Conservation (phyloP, 371 early-diverging fungal genomes). For the Parasitella parasitica region DNA sequence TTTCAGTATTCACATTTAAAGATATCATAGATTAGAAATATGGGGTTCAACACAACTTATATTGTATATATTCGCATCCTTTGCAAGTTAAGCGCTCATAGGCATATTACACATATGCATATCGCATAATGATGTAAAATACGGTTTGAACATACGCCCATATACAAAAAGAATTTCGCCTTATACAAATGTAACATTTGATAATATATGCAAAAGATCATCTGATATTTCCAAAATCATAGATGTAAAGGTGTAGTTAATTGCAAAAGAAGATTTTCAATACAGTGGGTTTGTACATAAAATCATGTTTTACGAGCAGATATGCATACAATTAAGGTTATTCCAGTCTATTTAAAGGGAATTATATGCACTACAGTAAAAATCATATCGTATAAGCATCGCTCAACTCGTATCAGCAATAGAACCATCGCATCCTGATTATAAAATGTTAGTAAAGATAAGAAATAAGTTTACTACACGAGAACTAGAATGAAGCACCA, state of each 20-base stretch:
- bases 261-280: not conserved
- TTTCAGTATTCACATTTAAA: not conserved
- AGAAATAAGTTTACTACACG: slow-evolving; percentile 6
- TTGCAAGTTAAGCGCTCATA: slow-evolving; percentile 12
- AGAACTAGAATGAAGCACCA: slow-evolving; percentile 3
- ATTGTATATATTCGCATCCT: slow-evolving; percentile 26
- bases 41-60: slow-evolving; percentile 41
- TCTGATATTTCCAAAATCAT: slow-evolving; percentile 20
- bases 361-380: slow-evolving; percentile 5
- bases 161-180: slow-evolving; percentile 24
- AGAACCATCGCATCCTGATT: slow-evolving; percentile 23
- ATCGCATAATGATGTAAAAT: not conserved
- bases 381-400: not conserved
- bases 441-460: not conserved
- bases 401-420: slow-evolving; percentile 7
- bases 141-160: slow-evolving; percentile 16
- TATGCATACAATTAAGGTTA: not conserved
- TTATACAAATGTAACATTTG: slow-evolving; percentile 19
- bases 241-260: too few relatives aligned
- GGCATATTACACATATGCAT: not conserved
- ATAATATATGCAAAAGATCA: slow-evolving; percentile 19
- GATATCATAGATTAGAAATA: slow-evolving; percentile 21
- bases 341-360: slow-evolving; percentile 15
- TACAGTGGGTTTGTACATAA: not conserved
- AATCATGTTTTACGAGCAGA: not conserved